Conservation (phyloP, 352 stramenopile genomes). For the Phytophthora pistaciae region DNA sequence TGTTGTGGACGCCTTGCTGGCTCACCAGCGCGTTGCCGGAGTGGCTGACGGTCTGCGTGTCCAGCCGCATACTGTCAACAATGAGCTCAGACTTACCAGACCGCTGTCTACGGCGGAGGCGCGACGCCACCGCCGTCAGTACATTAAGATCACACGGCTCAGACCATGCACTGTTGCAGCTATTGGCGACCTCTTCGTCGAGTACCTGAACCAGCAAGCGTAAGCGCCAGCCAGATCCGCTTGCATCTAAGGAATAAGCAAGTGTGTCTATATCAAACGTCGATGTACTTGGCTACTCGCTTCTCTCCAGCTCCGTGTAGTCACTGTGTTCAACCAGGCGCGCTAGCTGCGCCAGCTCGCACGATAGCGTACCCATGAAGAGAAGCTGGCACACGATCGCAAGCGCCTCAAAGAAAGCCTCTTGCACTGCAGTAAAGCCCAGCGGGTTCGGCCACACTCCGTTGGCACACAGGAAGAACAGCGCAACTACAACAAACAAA, state of each 20-base stretch:
- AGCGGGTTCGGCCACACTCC: conserved; percentile 81
- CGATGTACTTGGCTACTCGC: conserved; percentile 41
- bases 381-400: conserved; percentile 89
- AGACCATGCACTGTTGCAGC: conserved; percentile 56
- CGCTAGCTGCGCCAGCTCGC: conserved; percentile 70
- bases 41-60: conserved; percentile 62
- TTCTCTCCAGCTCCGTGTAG: conserved; percentile 67
- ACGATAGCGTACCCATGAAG: conserved; percentile 88
- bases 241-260: neutral
- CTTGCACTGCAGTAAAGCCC: conserved; percentile 81
- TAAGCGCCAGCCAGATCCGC: conserved; percentile 25
- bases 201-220: conserved; percentile 81
- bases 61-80: conserved; percentile 37
- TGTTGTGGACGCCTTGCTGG: conserved; percentile 71
- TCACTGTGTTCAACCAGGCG: conserved; percentile 70
- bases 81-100: conserved; percentile 55
- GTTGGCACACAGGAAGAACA: conserved; percentile 88
- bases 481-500: conserved; percentile 51
- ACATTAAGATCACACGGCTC: conserved; percentile 82
- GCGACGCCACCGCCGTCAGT: conserved; percentile 81
- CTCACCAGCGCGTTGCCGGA: conserved; percentile 68
- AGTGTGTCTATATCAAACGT: neutral
- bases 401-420: conserved; percentile 86
- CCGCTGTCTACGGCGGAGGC: conserved; percentile 64
- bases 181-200: conserved; percentile 77